Percentiles rank a stretch among this genome's conserved stretches.
Conservation (phyloP, 148 eudicot genomes). For the Tetragonia tetragonoides region DNA sequence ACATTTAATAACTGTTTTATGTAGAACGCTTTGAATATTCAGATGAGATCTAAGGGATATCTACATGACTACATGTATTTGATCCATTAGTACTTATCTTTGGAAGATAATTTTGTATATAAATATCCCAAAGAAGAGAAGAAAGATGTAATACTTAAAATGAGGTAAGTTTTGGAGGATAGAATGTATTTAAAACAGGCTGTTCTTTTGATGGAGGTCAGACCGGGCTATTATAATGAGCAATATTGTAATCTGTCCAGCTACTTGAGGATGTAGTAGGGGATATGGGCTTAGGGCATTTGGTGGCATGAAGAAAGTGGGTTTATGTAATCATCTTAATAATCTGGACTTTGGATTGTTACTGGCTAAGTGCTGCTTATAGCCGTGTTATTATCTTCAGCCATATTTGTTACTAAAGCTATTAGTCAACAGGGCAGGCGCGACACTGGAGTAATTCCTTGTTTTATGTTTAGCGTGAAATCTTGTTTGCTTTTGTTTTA, state of each 20-base stretch:
- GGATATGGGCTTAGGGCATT: no score
- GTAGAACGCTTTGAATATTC: not conserved
- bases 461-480: not conserved
- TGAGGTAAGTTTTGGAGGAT: conserved; percentile 9
- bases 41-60: no score
- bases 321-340: not conserved
- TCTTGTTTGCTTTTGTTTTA: not conserved
- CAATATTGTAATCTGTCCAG: not conserved
- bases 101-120: not conserved
- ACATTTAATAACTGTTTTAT: no score
- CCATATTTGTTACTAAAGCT: not conserved
- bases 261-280: not conserved
- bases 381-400: not conserved
- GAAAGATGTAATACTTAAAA: no score
- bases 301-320: not conserved
- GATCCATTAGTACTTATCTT: not conserved
- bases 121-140: not conserved
- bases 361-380: not conserved
- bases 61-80: not conserved
- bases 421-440: not conserved
- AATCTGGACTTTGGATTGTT: not conserved
- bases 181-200: not conserved
- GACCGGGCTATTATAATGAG: not conserved
- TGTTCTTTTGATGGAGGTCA: not conserved
- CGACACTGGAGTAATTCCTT: not conserved